phyloP scores from a whole-genome alignment of 768 basidiomycete genomes.

The Mycena rebaudengoi region DNA sequence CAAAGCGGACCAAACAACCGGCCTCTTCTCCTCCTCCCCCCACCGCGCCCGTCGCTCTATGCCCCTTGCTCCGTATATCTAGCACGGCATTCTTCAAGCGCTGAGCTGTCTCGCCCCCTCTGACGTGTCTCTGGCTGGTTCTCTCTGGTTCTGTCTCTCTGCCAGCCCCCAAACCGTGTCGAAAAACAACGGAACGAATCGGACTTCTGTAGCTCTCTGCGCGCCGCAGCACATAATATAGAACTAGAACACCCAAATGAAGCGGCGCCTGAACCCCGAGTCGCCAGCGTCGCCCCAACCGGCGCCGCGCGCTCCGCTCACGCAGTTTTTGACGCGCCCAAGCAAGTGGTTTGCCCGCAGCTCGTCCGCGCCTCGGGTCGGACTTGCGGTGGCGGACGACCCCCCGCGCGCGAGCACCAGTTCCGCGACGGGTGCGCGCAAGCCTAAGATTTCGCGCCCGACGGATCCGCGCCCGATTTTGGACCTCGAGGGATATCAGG shows the following conservation, averaged over 20 bases:
- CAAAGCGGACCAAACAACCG: too few relatives aligned
- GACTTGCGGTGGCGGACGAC: neutral
- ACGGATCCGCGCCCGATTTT: slow-evolving; percentile 84
- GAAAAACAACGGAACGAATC: too few relatives aligned
- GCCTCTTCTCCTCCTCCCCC: too few relatives aligned
- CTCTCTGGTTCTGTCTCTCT: too few relatives aligned
- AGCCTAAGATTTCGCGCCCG: slow-evolving; percentile 85
- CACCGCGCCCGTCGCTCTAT: too few relatives aligned
- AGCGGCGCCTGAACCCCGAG: neutral
- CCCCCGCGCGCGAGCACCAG: slow-evolving; percentile 23
- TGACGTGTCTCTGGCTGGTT: too few relatives aligned
- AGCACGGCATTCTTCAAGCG: too few relatives aligned
- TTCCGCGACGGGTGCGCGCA: slow-evolving; percentile 42
- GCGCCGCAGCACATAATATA: neutral
- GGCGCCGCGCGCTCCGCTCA: slow-evolving; percentile 31
- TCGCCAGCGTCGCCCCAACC: neutral
- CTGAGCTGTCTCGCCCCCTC: too few relatives aligned
- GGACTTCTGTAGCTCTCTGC: neutral
- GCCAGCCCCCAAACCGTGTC: too few relatives aligned
- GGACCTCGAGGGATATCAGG: slow-evolving; percentile 55
- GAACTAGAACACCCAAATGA: neutral
- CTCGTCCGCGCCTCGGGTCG: slow-evolving; percentile 11
- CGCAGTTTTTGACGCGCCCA: slow-evolving; percentile 57
- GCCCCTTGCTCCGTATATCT: too few relatives aligned
- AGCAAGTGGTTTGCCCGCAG: slow-evolving; percentile 61